Percentiles rank a stretch among this genome's conserved stretches.
Conservation (phyloP, 495 filamentous ascomycete species). For the Tuber microsphaerosporum region DNA sequence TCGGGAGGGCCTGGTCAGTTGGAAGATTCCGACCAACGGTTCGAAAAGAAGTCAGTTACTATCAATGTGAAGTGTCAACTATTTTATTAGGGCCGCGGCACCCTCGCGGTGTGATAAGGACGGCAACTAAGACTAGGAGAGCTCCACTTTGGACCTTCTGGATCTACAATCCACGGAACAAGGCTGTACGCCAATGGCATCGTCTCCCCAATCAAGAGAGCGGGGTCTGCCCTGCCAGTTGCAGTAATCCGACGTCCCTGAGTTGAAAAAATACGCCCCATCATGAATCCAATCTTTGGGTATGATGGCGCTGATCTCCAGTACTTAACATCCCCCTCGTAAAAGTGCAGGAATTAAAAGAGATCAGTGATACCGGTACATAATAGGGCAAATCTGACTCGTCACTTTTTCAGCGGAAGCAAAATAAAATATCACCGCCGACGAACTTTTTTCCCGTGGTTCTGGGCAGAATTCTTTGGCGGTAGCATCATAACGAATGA, state of each 20-base stretch:
- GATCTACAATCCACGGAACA: not conserved
- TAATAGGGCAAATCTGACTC: not conserved
- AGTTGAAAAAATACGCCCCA: not conserved
- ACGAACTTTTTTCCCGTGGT: not conserved
- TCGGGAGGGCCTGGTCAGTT: not conserved
- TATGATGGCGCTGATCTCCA: not conserved
- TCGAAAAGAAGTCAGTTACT: not conserved
- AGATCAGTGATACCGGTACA: not conserved
- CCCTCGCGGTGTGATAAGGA: not conserved
- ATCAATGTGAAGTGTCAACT: not conserved
- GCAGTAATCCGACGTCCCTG: conserved; percentile 2
- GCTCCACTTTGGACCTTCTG: not conserved
- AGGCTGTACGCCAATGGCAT: not conserved
- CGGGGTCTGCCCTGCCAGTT: not conserved
- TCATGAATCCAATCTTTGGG: not conserved
- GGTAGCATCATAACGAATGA: not conserved
- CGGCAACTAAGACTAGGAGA: not conserved
- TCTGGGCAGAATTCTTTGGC: not conserved
- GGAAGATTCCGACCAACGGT: not conserved
- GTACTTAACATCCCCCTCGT: not conserved
- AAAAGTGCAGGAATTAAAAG: conserved; percentile 1
- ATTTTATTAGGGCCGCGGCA: not conserved
- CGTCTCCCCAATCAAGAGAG: not conserved
- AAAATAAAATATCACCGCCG: not conserved
- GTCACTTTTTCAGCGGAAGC: not conserved